Evolutionary conservation across 1,139 yeast genomes (phyloP), one percentile per base, ranked within the genome.

Genomic region (Petasospora rhodanensis): DNA sequence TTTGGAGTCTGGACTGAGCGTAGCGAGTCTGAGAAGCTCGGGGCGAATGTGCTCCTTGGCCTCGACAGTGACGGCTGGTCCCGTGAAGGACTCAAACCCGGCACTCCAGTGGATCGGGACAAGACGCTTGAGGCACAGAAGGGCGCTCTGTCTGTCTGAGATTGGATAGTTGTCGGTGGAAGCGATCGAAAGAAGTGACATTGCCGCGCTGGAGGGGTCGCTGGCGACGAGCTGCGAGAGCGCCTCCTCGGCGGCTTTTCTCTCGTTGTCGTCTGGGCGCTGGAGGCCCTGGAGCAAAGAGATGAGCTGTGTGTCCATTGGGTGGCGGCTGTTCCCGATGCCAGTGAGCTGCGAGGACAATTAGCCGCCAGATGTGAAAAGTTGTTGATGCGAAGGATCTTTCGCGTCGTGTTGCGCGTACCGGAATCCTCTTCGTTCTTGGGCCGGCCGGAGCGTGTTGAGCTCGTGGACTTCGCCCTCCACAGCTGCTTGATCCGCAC

Each of bases 91-190:
- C 31, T 75, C 79, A 55, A 87, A 87, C 0, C 84, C 95, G 17
- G 89, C 73, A 17, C 91, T 78, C 98, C 98, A 89, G 49, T 71
- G 77, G 45, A 70, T 65, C 0, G 89, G 82, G 1, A 86, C 81
- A 16, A 81, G 56, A 37, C 82, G 64, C 51, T 85, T 79, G 43
- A 86, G 56, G 42, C 84, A 79, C 22, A 86, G 59, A 26, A 89
- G 55, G 6, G 89, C 74, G 22, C 87, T 67, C 55, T 86, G 96
- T 43, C 79, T 65, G 9, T 50, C 35, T 0, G 58, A 24, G 6
- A 52, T 26, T 11, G 41, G 23, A 2, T 29, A n/a, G 2, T 34
- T 22, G 2, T 28, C 12, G 20, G 47, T 31, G 7, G 43, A 15
- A 4, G 62, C 60, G 5, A 60, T 40, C 10, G 41, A 29, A 7